A percentile compares a stretch with the other conserved stretches of the same genome.
Evolutionary conservation across 306 rosid species (phyloP).

Genomic region (Lotus japonicus): DNA sequence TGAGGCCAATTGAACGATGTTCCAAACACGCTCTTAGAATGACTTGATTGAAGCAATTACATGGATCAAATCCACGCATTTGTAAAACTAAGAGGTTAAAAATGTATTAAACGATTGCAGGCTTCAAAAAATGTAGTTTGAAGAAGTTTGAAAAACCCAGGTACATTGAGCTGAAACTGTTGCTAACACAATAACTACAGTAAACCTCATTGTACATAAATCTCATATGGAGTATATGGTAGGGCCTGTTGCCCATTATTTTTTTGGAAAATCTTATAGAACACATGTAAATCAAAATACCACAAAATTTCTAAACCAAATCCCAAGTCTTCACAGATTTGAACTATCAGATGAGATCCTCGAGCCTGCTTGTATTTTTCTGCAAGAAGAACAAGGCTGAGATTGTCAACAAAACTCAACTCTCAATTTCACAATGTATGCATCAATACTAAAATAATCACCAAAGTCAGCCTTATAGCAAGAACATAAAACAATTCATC

Average conservation of each 20-base stretch:
- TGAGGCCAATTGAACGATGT: too few species aligned
- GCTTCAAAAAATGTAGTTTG: constrained; percentile 26
- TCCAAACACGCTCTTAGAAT: too few species aligned
- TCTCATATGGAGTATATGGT: constrained; percentile 22
- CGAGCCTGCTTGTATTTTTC: constrained; percentile 31
- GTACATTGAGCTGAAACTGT: constrained; percentile 28
- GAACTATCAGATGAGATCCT: constrained; percentile 19
- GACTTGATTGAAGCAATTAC: too few species aligned
- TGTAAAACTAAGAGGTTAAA: too few species aligned
- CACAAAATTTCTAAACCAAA: constrained; percentile 21
- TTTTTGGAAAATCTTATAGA: constrained; percentile 17
- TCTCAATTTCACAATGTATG: not conserved
- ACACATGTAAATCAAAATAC: constrained; percentile 23
- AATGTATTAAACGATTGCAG: constrained; percentile 4
- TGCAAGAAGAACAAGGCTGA: constrained; percentile 35
- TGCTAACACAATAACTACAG: constrained; percentile 35
- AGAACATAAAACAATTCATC: not conserved
- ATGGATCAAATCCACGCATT: too few species aligned
- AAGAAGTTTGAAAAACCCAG: constrained; percentile 19
- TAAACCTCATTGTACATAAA: constrained; percentile 23
- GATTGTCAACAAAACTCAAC: constrained; percentile 14
- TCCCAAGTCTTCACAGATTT: constrained; percentile 40
- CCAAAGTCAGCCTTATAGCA: not conserved
- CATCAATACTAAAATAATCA: not conserved
- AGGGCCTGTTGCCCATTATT: constrained; percentile 43